Evolutionary conservation across 768 basidiomycete species (phyloP).

Genomic region (Suillus bovinus): DNA sequence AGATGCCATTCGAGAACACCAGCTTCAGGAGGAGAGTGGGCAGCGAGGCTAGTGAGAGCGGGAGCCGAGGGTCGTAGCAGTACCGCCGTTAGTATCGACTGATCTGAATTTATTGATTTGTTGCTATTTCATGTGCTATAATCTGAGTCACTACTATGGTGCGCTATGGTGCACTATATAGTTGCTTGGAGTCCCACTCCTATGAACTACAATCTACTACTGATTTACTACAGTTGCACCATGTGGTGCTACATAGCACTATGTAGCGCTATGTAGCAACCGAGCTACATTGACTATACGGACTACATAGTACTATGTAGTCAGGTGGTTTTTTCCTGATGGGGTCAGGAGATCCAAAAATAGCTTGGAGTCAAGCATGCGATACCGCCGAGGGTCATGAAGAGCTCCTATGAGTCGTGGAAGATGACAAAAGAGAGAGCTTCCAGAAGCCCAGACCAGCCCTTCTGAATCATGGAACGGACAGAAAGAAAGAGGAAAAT

Average conservation of each 20-base stretch:
- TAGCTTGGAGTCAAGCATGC: constrained; percentile 61
- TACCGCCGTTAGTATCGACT: not conserved
- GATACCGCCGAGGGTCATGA: not conserved
- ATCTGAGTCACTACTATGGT: not conserved
- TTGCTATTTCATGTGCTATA: not conserved
- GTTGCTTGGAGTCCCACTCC: not conserved
- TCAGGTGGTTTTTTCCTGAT: no score
- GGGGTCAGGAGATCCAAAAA: constrained; percentile 59
- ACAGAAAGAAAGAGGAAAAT: not conserved
- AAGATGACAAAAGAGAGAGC: not conserved
- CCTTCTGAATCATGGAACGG: not conserved
- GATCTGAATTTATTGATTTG: not conserved
- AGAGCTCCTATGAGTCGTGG: not conserved
- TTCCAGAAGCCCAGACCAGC: not conserved
- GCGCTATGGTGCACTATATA: not conserved
- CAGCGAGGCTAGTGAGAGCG: not conserved
- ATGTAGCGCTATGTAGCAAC: no score
- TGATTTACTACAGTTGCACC: not conserved
- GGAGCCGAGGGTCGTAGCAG: not conserved
- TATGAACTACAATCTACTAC: constrained; percentile 1
- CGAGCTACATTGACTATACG: no score
- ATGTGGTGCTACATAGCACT: not conserved
- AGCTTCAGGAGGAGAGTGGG: not conserved
- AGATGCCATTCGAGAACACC: not conserved
- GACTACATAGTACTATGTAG: not conserved